Conservation (phyloP, 768 basidiomycete species). For the Tricholoma sp. region DNA sequence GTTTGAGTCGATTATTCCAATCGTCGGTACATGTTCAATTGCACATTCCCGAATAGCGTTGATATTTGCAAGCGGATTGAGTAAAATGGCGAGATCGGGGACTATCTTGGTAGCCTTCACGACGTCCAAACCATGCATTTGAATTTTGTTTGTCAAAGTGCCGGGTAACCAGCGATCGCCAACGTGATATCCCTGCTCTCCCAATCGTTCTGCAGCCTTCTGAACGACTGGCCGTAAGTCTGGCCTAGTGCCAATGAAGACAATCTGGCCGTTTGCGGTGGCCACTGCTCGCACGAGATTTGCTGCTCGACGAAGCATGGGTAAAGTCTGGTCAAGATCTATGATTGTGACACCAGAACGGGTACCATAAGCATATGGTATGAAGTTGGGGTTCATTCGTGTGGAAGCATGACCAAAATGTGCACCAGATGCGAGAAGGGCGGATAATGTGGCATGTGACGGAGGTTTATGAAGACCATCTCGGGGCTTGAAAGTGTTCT, state of each 20-base stretch:
- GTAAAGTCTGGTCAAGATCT: slow-evolving; percentile 90
- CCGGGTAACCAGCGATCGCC: slow-evolving; percentile 92
- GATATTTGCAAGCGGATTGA: slow-evolving; percentile 83
- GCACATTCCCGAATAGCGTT: slow-evolving; percentile 91
- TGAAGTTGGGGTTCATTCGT: slow-evolving; percentile 84
- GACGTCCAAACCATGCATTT: slow-evolving; percentile 61
- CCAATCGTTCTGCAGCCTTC: slow-evolving; percentile 76
- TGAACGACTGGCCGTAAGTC: slow-evolving; percentile 71
- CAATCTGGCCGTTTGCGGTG: slow-evolving; percentile 72
- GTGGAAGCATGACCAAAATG: slow-evolving; percentile 87
- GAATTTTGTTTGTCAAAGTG: slow-evolving; percentile 82
- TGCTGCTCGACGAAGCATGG: slow-evolving; percentile 86
- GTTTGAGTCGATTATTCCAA: slow-evolving; percentile 93
- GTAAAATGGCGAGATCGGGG: slow-evolving; percentile 87
- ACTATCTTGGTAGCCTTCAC: slow-evolving; percentile 49
- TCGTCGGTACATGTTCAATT: slow-evolving; percentile 83
- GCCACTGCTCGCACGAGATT: slow-evolving; percentile 81
- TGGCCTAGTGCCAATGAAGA: slow-evolving; percentile 87
- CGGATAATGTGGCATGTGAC: slow-evolving; percentile 72
- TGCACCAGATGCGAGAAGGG: slow-evolving; percentile 88
- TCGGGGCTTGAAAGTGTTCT: slow-evolving; percentile 69
- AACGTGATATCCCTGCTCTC: slow-evolving; percentile 76
- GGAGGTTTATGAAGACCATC: slow-evolving; percentile 65
- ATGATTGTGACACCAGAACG: slow-evolving; percentile 90
- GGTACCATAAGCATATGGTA: slow-evolving; percentile 89